phyloP scores from a whole-genome alignment of 2,329 filamentous ascomycete genomes.

The Penicillium frequentans region DNA sequence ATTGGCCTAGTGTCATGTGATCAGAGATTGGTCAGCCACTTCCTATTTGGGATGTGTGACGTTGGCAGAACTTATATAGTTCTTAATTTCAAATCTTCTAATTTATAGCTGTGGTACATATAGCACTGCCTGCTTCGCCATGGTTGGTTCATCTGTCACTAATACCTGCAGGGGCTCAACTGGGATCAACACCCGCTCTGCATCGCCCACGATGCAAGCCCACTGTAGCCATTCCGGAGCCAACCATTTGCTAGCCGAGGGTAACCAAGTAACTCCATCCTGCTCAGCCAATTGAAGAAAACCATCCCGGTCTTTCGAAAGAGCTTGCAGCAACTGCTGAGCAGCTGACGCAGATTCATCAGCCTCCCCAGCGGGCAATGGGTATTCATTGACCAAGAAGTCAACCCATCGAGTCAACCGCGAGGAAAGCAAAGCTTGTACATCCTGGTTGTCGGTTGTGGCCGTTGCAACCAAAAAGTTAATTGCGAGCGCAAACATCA shows the following conservation, averaged over 20 bases:
- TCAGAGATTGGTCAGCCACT: constrained; percentile 16
- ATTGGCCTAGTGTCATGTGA: constrained; percentile 41
- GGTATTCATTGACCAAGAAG: constrained; percentile 37
- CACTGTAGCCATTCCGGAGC: constrained; percentile 42
- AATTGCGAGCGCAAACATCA: constrained; percentile 30
- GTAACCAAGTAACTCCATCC: constrained; percentile 19
- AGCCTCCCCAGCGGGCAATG: constrained; percentile 11
- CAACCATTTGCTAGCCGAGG: constrained; percentile 35
- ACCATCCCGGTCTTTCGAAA: not conserved
- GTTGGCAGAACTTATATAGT: not conserved
- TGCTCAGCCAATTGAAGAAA: constrained; percentile 1
- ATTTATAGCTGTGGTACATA: constrained; percentile 35
- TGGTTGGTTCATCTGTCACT: constrained; percentile 18
- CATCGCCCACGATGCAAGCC: constrained; percentile 43
- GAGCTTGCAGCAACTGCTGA: constrained; percentile 19
- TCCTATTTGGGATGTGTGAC: constrained; percentile 6
- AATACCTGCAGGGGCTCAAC: constrained; percentile 36
- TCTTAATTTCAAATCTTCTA: constrained; percentile 1
- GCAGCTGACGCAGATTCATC: constrained; percentile 15
- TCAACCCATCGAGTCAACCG: constrained; percentile 38
- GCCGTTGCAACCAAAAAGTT: constrained; percentile 33
- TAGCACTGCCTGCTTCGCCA: constrained; percentile 34
- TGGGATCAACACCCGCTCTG: constrained; percentile 39
- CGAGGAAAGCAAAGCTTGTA: constrained; percentile 24
- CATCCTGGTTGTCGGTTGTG: constrained; percentile 8